Evolutionary conservation across 495 filamentous ascomycete genomes (phyloP).

Genomic region (Umbilicaria muhlenbergii): DNA sequence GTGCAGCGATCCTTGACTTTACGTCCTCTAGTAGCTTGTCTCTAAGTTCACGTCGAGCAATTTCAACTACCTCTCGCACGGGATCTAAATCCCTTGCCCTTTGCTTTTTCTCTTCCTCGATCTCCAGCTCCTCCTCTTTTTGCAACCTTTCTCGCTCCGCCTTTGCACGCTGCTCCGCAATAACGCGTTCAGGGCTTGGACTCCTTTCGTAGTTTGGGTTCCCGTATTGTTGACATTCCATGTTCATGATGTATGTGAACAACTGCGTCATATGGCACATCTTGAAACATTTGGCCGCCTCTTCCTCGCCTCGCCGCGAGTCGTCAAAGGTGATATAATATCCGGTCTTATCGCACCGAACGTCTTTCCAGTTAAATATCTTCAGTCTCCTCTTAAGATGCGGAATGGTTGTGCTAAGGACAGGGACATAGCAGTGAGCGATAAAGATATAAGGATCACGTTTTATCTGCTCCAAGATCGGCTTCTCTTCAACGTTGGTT

Average conservation of each 20-base stretch:
- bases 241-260: conserved; percentile 86
- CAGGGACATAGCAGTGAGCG: conserved; percentile 68
- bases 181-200: conserved; percentile 37
- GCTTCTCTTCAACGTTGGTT: conserved; percentile 41
- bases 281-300: conserved; percentile 61
- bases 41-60: conserved; percentile 63
- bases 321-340: conserved; percentile 87
- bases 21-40: conserved; percentile 76
- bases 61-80: conserved; percentile 61
- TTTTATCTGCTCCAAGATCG: conserved; percentile 50
- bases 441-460: conserved; percentile 89
- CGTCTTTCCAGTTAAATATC: conserved; percentile 56
- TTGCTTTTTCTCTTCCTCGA: conserved; percentile 75
- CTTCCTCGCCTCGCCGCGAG: conserved; percentile 54
- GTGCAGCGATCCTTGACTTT: conserved; percentile 66
- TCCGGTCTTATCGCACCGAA: conserved; percentile 66
- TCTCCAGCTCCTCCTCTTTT: conserved; percentile 57
- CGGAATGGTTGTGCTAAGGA: conserved; percentile 63
- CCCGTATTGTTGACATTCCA: conserved; percentile 63
- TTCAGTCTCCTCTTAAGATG: conserved; percentile 82
- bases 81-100: conserved; percentile 75
- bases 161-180: conserved; percentile 37
- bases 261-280: conserved; percentile 58
- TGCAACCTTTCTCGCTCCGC: conserved; percentile 38
- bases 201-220: conserved; percentile 52